Percentiles rank a stretch among this genome's conserved stretches.
phyloP scores from a whole-genome alignment of 345 rosid genomes.

The Microcos paniculata region DNA sequence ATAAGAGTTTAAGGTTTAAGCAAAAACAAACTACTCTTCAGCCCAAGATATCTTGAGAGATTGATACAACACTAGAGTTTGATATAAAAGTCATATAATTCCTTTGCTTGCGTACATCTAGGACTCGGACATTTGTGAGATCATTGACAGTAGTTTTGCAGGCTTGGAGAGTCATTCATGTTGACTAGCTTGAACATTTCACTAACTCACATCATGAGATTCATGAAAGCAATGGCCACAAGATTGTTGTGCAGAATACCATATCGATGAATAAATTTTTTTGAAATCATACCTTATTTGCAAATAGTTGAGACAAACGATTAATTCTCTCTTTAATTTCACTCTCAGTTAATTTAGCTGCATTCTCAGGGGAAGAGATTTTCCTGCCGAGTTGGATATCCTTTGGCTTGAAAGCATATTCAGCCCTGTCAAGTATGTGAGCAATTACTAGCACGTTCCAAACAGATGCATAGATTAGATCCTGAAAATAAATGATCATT shows the following conservation, averaged over 20 bases:
- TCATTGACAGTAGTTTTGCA: not conserved
- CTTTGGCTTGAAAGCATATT: constrained; percentile 82
- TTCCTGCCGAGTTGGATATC: constrained; percentile 54
- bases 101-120: not conserved
- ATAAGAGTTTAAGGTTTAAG: not conserved
- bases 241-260: not conserved
- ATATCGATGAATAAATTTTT: not conserved
- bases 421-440: constrained; percentile 50
- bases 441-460: not conserved
- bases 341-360: constrained; percentile 59
- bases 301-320: constrained; percentile 48
- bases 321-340: constrained; percentile 67
- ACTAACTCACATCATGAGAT: not conserved
- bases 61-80: not conserved
- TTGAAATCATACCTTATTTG: constrained; percentile 58
- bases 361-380: constrained; percentile 46
- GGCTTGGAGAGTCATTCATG: not conserved
- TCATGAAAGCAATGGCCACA: not conserved
- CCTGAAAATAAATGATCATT: constrained; percentile 1
- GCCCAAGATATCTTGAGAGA: not conserved
- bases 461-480: not conserved
- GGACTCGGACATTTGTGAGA: not conserved
- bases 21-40: not conserved
- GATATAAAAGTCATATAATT: not conserved
- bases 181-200: not conserved